Evolutionary conservation across 1,139 yeast species (phyloP), one percentile per base, ranked within the genome.

Genomic region (Suhomyces bokatorum): DNA sequence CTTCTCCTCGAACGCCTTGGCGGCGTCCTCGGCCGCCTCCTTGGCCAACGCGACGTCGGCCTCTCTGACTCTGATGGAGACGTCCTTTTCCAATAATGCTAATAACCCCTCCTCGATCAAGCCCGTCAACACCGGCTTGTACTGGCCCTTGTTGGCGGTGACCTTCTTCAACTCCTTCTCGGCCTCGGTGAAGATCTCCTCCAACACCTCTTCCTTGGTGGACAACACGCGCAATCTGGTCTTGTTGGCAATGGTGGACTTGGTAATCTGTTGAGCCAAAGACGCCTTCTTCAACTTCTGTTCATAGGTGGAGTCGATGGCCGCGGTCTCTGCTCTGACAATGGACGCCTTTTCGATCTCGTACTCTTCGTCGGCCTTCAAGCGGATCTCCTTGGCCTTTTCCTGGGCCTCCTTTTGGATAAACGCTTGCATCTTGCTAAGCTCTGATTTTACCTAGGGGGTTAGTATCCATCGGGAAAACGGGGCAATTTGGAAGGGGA

Each of bases 321-420:
- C 83, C 39, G 95, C 85, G 46, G 87, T 87, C 72, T 93, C 99
- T 12, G 90, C 79, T 60, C 98, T 86, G 43, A 95, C 98, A 60
- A 93, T 83, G 44, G 89, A 83, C 17, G 97, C 95, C 76, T 93
- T 95, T 69, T 93, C 99, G 61, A 93, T 90, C 69, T 95, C 98
- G 66, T 93, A 95, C 70, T 95, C 99, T 70, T 95, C 99, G 65
- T 95, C 96, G 35, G 98, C 97, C 77, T 93, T 95, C 62, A 93
- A 78, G 66, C 79, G 85, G 62, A 95, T 90, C 69, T 95, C 99
- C 69, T 87, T 88, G 53, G 99, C 97, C 76, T 95, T 95, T 70
- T 95, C 99, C 61, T 91, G 95, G 32, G 99, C 99, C 75, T 95
- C 99, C 80, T 91, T 91, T 74, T 86, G 88, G 78, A 95, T 95